Base-by-base conservation (phyloP, 2,329 filamentous ascomycete genomes). In the Amphichorda felina region DNA sequence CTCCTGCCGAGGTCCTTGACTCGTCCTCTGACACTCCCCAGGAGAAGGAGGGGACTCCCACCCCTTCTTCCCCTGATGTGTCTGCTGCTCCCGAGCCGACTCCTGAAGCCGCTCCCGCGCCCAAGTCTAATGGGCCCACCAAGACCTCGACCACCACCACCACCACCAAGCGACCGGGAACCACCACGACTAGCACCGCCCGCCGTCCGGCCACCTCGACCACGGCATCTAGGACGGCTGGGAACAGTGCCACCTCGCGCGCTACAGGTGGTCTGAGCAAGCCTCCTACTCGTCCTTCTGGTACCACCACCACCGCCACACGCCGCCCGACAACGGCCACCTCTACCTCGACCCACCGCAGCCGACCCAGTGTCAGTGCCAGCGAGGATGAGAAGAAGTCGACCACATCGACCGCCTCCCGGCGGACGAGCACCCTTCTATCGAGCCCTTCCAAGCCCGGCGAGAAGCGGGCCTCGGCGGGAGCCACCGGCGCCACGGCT, bases 371-470 rank as follows among this genome's bases (percentile, higher is more conserved):
- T 34, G 55, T 64, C 35, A 68, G 66, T 40, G 59, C 61, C 34
- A 66, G 65, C 37, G 66, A 70, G 41, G 67, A 70, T 44, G 67
- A 70, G 39, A 66, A 61, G 54, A 66, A 59, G 47, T 50, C 62
- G 4, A 51, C 49, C 16, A 46, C 62, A 40, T 56, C 56, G 6
- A 51, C 56, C 26, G 42, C 48, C 14, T 53, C 61, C 14, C 57
- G 65, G 34, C 59, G 65, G 42, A 56, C 62, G 14, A 68, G 64
- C 37, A 54, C 59, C n/a, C 50, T 64, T 17, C 52, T 60, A 38
- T 56, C 59, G 17, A 61, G 58, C 45, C 53, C 56, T 5, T 45
- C 48, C 40, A 55, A 56, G 39, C 41, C 58, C 5, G 36, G 48
- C 14, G 29, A 17, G 17, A 31, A 8, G 8, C 14, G 18, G n/a